Conservation (phyloP, 352 stramenopile species). For the Pythium scleroteichum region DNA sequence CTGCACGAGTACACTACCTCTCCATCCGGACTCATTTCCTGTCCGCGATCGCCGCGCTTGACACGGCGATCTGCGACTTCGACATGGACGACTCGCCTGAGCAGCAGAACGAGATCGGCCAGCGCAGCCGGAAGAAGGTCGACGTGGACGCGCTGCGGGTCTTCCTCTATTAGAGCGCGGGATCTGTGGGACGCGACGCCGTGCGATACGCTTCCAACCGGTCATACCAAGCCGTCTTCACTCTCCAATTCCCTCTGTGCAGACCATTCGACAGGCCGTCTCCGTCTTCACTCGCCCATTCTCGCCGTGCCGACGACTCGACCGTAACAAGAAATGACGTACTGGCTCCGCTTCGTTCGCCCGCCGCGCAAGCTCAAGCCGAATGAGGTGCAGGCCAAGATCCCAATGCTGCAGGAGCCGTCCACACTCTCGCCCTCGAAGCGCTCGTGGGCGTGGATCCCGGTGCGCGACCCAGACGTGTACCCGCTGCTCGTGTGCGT, state of each 20-base stretch:
- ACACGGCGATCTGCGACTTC: conserved; percentile 55
- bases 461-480: conserved; percentile 40
- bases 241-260: not conserved
- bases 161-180: conserved; percentile 54
- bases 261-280: too few relatives aligned
- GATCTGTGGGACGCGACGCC: conserved; percentile 3
- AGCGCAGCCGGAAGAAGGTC: conserved; percentile 51
- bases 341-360: conserved; percentile 31
- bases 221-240: not conserved
- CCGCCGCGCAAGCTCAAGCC: conserved; percentile 25
- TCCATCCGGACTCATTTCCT: conserved; percentile 65
- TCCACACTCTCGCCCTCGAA: conserved; percentile 18
- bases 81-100: conserved; percentile 52
- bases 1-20: conserved; percentile 60
- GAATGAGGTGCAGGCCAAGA: conserved; percentile 41
- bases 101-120: conserved; percentile 56
- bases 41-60: conserved; percentile 62
- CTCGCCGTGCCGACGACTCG: not conserved
- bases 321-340: conserved; percentile 18
- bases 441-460: conserved; percentile 30
- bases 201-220: conserved; percentile 6
- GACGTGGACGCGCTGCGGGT: conserved; percentile 60
- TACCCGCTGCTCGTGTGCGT: conserved; percentile 41
- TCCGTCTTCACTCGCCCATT: too few relatives aligned
- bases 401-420: conserved; percentile 37